These are phyloP conservation scores for Ogataea ramenticola DNA, from an alignment of 805 yeast species.

Conservation along the genomic window DNA sequence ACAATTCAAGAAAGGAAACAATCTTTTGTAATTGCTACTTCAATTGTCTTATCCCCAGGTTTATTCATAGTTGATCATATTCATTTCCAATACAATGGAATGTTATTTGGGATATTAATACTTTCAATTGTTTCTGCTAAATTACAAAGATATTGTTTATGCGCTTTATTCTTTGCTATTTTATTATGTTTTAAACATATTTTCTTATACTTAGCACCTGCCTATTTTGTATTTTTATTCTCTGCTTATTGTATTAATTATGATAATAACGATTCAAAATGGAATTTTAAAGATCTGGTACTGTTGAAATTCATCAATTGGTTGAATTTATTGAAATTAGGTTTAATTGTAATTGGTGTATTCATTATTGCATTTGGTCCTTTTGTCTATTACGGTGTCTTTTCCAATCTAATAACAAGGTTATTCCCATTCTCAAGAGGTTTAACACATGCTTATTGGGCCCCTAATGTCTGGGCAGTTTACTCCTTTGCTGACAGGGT, in stretches of 20 bases:
- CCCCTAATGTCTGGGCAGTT: conserved; percentile 95
- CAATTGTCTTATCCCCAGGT: conserved; percentile 85
- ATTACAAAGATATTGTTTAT: conserved; percentile 42
- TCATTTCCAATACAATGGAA: conserved; percentile 95
- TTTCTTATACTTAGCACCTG: conserved; percentile 88
- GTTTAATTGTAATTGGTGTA: conserved; percentile 51
- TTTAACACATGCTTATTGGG: conserved; percentile 97
- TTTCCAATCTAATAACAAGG: conserved; percentile 59
- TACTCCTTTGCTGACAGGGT: conserved; percentile 79
- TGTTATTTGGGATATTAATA: conserved; percentile 79
- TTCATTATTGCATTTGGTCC: conserved; percentile 74
- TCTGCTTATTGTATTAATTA: conserved; percentile 61
- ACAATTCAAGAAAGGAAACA: conserved; percentile 30
- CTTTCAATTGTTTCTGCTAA: conserved; percentile 69
- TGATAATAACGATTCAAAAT: conserved; percentile 12
- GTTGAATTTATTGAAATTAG: conserved; percentile 55
- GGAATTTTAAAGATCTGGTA: background rate
- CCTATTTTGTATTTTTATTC: conserved; percentile 74
- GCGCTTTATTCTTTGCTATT: conserved; percentile 65
- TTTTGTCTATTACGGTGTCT: conserved; percentile 51
- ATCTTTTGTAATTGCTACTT: conserved; percentile 70
- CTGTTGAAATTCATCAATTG: conserved; percentile 33
- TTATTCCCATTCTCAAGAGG: conserved; percentile 94
- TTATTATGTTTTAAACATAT: conserved; percentile 92
- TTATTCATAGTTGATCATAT: conserved; percentile 87